Base-by-base conservation (phyloP, 208 protist genomes). In the Wallacemonas sp. region DNA sequence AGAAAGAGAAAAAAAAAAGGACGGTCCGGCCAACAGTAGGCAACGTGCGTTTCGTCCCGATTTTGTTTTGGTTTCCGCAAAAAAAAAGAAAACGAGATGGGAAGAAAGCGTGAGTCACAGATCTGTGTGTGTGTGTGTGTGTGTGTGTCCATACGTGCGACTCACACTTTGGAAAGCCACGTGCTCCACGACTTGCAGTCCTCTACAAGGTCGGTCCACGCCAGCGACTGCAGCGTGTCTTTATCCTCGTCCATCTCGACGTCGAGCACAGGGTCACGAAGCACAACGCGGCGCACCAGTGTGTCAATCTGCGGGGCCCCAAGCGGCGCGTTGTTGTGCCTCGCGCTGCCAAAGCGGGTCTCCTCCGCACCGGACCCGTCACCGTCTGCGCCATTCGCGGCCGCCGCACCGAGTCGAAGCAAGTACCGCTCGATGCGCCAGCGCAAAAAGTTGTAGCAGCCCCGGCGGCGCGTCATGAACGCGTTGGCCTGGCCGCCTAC, bases 341-440 rank as follows among this genome's bases (percentile, higher is more conserved):
- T 3, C 7, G 20, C 52, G 39, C 32, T 10, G 31, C 26, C 20
- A 59, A 59, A 39, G n/a, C 12, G 31, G 38, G 33, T 2, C 32
- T 36, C 46, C 14, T 26, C 33, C 16, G 20, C 52, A 18, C n/a
- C 38, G 29, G 42, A 33, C 3, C 11, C 50, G 25, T 23, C 39
- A 16, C 48, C 61, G 2, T 38, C 55, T 2, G 28, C 41, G 5
- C 20, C 57, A 8, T 38, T 25, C 0, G n/a, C 50, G 0, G 36
- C 44, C 22, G 28, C 31, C 14, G 65, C 54, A 38, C 77, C 70
- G 63, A 91, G 48, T 54, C 69, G 69, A 41, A 80, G 74, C 41
- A 77, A 59, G 70, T 85, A 84, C 11, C 80, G 67, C 57, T 94
- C 89, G 48, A 94, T 72, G 41, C 73, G 79, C 89, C 89, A 94